A percentile compares a stretch with the other conserved stretches of the same genome.
Conservation (phyloP, 2,329 filamentous ascomycete genomes). For the Ceratocystis diversiconidia region DNA sequence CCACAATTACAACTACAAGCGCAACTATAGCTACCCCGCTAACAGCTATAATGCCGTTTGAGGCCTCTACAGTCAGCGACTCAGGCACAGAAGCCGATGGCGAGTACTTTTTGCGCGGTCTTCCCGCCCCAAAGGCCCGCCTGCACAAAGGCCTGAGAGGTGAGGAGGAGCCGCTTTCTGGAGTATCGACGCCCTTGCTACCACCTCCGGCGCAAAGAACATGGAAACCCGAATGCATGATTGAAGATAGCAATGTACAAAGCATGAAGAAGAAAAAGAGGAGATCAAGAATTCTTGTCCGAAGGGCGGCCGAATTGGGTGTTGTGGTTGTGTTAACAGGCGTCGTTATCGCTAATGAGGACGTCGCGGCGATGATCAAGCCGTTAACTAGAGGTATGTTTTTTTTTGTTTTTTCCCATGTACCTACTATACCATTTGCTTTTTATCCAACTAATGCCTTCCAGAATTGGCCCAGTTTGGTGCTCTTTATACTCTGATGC, state of each 20-base stretch:
- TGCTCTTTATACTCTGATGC: slow-evolving; percentile 28
- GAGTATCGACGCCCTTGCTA: slow-evolving; percentile 39
- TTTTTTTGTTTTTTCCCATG: neutral
- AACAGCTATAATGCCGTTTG: neutral
- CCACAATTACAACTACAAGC: neutral
- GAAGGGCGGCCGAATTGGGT: slow-evolving; percentile 38
- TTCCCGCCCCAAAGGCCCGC: slow-evolving; percentile 63
- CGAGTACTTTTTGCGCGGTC: slow-evolving; percentile 71
- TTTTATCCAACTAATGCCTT: slow-evolving; percentile 6
- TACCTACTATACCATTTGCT: neutral
- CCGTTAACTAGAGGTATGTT: slow-evolving; percentile 3
- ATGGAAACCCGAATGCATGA: slow-evolving; percentile 23
- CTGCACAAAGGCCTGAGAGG: slow-evolving; percentile 66
- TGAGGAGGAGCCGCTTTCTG: slow-evolving; percentile 39
- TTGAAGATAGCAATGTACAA: slow-evolving; percentile 9
- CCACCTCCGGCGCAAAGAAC: slow-evolving; percentile 30
- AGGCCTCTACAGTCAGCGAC: slow-evolving; percentile 41
- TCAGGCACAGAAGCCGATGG: slow-evolving; percentile 93
- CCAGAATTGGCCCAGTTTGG: slow-evolving; percentile 32
- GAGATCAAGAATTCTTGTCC: slow-evolving; percentile 36
- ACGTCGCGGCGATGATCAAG: slow-evolving; percentile 24
- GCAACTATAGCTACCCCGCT: neutral
- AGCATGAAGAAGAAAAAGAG: slow-evolving; percentile 22
- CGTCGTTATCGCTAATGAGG: slow-evolving; percentile 34
- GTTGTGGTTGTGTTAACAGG: slow-evolving; percentile 37